Base-by-base conservation (phyloP, 768 basidiomycete species). In the Hemileccinum impolitum region DNA sequence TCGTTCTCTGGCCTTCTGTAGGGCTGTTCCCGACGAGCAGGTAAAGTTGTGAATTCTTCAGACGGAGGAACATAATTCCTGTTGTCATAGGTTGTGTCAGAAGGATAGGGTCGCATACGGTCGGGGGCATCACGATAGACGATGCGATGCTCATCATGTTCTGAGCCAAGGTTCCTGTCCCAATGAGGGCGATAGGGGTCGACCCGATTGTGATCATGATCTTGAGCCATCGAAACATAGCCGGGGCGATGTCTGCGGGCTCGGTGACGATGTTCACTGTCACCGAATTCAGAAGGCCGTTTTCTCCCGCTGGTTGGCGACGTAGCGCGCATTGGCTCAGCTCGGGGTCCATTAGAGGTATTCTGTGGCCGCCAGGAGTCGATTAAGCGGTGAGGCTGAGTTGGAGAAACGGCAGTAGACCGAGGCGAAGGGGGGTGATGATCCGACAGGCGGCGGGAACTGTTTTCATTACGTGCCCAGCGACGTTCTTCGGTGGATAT, bases 241-340 rank as follows among this genome's bases (percentile, higher is more conserved):
- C 23, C 50, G 31, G 26, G 40, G n/a, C 67, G 62, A 13, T 48
- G 58, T 43, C 56, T 66, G 18, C 66, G 64, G 1, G 39, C 51
- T 45, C 62, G 54, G 37, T 43, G 54, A 35, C 36, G 39, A 26
- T 56, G 28, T 9, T 68, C 61, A 45, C 51, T 52, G n/a, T 66
- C 54, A 28, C 26, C 37, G 12, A 40, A 47, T 31, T 68, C 65
- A 6, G 32, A 39, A 28, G 56, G 46, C 32, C 66, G 54, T 39
- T 67, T 66, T 35, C 36, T 62, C 30, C 56, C 55, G 2, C 28
- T 19, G 10, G 19, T 45, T 4, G 62, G 59, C 3, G 59, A 53
- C 26, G 45, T 30, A 25, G 52, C 47, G 2, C 59, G 52, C 39
- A 56, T 51, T 11, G 48, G 44, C 36, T 65, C 60, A 17, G 47